Evolutionary conservation across 768 basidiomycete species (phyloP).

Genomic region (Collybia sordida): DNA sequence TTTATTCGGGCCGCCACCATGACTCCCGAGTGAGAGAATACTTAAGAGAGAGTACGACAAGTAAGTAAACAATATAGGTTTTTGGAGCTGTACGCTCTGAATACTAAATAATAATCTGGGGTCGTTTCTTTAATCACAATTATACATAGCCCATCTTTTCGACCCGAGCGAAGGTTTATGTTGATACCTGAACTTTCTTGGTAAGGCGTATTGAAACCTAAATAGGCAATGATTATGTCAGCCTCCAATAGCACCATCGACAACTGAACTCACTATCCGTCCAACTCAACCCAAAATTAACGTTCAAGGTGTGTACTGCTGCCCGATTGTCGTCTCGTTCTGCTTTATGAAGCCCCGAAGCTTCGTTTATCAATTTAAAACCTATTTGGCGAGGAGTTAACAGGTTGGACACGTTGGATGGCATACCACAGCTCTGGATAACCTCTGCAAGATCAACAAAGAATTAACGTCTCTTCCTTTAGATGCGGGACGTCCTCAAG

Average conservation of each 20-base stretch:
- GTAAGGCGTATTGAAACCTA: not conserved
- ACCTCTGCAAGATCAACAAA: constrained; percentile 30
- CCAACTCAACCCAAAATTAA: constrained; percentile 34
- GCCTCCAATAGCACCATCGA: constrained; percentile 19
- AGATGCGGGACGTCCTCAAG: constrained; percentile 94
- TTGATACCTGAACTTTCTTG: no score
- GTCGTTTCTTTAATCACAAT: no score
- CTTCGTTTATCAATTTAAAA: constrained; percentile 13
- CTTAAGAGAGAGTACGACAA: no score
- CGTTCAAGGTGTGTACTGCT: constrained; percentile 39
- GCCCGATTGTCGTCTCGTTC: constrained; percentile 9
- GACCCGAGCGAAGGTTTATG: no score
- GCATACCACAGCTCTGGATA: constrained; percentile 26
- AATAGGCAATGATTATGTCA: constrained; percentile 33
- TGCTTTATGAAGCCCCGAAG: constrained; percentile 13
- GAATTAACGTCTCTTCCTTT: constrained; percentile 15
- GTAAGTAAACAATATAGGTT: no score
- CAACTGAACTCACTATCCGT: constrained; percentile 19
- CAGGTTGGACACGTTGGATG: constrained; percentile 16
- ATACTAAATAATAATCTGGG: no score
- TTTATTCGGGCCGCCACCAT: constrained; percentile 5
- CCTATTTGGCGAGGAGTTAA: constrained; percentile 20
- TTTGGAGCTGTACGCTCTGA: no score
- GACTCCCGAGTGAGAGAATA: not conserved
- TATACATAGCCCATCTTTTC: no score